These are phyloP conservation scores for Mycena indigotica DNA, from an alignment of 768 basidiomycete species.

Conservation along the genomic window DNA sequence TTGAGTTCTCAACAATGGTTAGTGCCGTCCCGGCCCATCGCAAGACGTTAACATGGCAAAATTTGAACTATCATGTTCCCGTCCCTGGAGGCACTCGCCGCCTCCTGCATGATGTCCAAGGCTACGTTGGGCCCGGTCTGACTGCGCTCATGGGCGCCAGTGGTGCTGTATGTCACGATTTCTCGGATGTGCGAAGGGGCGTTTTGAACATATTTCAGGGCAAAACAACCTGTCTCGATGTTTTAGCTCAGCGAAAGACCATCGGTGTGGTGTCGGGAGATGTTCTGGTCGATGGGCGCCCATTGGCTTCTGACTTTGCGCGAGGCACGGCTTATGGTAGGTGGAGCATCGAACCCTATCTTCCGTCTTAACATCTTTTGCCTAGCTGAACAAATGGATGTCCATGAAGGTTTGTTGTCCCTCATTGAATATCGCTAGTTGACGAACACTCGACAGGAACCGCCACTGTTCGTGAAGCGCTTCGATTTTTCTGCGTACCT, in stretches of 20 bases:
- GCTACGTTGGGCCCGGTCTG: constrained; percentile 84
- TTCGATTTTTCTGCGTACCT: constrained; percentile 86
- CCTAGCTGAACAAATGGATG: constrained; percentile 88
- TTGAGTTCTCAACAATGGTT: background rate
- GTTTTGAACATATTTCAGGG: constrained; percentile 39
- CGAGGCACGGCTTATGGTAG: constrained; percentile 79
- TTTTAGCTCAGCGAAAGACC: constrained; percentile 71
- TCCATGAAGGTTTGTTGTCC: constrained; percentile 59
- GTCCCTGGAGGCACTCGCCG: constrained; percentile 59
- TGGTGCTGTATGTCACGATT: constrained; percentile 53
- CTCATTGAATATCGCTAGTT: background rate
- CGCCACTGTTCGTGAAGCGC: constrained; percentile 79
- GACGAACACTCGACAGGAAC: constrained; percentile 42
- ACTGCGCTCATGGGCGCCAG: constrained; percentile 89
- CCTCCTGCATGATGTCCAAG: constrained; percentile 74
- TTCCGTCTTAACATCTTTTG: no score
- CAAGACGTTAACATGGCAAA: constrained; percentile 82
- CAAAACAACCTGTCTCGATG: constrained; percentile 78
- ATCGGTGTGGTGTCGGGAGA: constrained; percentile 69
- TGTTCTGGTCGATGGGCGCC: constrained; percentile 65
- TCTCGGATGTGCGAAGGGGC: background rate
- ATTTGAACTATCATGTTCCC: constrained; percentile 75
- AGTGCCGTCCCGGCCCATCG: constrained; percentile 29
- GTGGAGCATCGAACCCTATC: no score
- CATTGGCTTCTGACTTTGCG: constrained; percentile 56